Conservation (phyloP, 441 rosid genomes). For the Rhodomyrtus psidioides region DNA sequence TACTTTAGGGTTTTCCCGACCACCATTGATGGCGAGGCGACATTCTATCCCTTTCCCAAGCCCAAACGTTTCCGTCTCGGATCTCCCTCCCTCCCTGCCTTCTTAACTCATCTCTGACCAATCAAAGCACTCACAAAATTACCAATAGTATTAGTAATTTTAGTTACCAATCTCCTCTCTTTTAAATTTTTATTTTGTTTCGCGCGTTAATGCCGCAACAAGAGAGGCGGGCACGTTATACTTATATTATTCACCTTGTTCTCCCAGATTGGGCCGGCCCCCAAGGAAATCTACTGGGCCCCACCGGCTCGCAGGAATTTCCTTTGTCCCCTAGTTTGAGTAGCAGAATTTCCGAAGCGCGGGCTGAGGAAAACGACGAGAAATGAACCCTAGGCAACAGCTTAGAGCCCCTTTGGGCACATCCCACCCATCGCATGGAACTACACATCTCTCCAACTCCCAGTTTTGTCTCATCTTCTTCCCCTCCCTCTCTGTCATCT, state of each 20-base stretch:
- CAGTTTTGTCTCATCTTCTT: neutral
- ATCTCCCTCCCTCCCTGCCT: neutral
- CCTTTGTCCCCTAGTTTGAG: slow-evolving; percentile 8
- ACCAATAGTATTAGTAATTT: too few relatives aligned
- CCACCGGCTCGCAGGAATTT: neutral
- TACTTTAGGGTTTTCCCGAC: neutral
- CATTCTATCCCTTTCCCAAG: neutral
- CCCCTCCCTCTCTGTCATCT: neutral
- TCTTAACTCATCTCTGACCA: too few relatives aligned
- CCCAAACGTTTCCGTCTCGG: neutral
- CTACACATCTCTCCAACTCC: slow-evolving; percentile 4
- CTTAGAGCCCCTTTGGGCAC: neutral
- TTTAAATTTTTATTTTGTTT: neutral
- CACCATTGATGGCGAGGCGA: neutral
- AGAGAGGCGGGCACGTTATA: neutral
- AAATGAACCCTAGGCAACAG: slow-evolving; percentile 9
- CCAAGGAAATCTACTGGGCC: slow-evolving; percentile 14
- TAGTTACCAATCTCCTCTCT: too few relatives aligned
- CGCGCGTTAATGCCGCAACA: neutral
- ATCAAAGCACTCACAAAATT: too few relatives aligned
- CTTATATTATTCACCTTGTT: neutral
- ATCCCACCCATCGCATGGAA: slow-evolving; percentile 12
- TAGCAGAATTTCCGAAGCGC: slow-evolving; percentile 1
- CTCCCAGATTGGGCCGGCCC: slow-evolving; percentile 25
- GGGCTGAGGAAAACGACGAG: neutral